Evolutionary conservation across 805 yeast species (phyloP).

Genomic region (Candida dendrica): DNA sequence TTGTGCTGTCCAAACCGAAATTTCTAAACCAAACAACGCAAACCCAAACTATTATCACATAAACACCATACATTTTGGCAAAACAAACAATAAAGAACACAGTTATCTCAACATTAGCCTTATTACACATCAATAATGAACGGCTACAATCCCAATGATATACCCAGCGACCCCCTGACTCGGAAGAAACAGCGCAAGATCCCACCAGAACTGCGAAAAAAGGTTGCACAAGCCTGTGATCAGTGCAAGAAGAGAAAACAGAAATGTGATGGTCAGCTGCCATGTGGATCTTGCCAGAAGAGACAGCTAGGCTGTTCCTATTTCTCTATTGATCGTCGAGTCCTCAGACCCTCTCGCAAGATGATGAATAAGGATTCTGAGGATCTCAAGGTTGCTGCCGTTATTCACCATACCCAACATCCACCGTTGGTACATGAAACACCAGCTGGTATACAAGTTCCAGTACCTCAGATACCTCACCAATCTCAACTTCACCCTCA

Average conservation of each 20-base stretch:
- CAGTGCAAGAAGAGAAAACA: conserved; percentile 36
- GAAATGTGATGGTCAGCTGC: conserved; percentile 25
- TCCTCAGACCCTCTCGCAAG: conserved; percentile 14
- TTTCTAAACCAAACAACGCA: no score
- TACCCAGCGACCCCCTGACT: background rate
- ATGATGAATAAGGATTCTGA: conserved; percentile 1
- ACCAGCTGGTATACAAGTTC: conserved; percentile 1
- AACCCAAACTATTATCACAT: no score
- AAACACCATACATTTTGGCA: no score
- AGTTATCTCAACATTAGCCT: conserved; percentile 24
- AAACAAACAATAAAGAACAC: no score
- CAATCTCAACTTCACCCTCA: no score
- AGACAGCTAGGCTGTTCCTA: conserved; percentile 26
- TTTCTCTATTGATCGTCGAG: conserved; percentile 17
- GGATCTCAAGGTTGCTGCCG: background rate
- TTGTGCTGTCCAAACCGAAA: no score
- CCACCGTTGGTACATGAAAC: background rate
- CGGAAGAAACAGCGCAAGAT: conserved; percentile 16
- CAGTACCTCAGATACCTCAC: no score
- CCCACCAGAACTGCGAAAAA: conserved; percentile 26
- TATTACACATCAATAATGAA: conserved; percentile 44
- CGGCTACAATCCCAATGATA: background rate
- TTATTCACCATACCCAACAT: background rate
- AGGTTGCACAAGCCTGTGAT: conserved; percentile 42
- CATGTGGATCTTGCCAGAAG: conserved; percentile 27